Evolutionary conservation across 805 yeast genomes (phyloP).

Genomic region (Metschnikowia drakensbergensis): DNA sequence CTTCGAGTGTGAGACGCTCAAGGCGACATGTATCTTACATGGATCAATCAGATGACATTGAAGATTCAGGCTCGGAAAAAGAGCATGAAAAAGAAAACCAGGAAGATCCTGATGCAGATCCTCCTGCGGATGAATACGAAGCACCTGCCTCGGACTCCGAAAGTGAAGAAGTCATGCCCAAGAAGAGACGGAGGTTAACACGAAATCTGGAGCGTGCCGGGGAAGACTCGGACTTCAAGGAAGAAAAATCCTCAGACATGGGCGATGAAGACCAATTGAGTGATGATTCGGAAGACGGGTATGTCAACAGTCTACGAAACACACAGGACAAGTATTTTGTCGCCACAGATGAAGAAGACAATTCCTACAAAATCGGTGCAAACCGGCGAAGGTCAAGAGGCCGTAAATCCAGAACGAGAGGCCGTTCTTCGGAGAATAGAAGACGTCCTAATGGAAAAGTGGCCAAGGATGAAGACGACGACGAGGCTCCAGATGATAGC

Average conservation of each 20-base stretch:
- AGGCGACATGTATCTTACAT: conserved; percentile 12
- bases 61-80: conserved; percentile 3
- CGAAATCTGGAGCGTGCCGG: conserved; percentile 6
- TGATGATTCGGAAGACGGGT: conserved; percentile 15
- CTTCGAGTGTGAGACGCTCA: conserved; percentile 10
- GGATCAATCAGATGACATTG: conserved; percentile 14
- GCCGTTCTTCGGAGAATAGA: conserved; percentile 19
- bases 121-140: conserved; percentile 9
- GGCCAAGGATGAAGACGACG: conserved; percentile 15
- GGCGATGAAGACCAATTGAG: conserved; percentile 10
- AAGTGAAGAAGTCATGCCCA: conserved; percentile 11
- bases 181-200: conserved; percentile 12
- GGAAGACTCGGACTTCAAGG: conserved; percentile 22
- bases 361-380: conserved; percentile 18
- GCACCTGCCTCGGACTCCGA: conserved; percentile 10
- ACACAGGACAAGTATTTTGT: conserved; percentile 28
- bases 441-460: conserved; percentile 6
- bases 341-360: conserved; percentile 38
- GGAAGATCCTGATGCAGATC: conserved; percentile 7
- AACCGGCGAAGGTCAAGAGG: conserved; percentile 20
- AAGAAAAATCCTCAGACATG: conserved; percentile 10
- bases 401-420: conserved; percentile 20
- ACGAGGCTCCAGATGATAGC: conserved; percentile 30
- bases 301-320: conserved; percentile 22
- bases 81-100: not conserved